Percentiles rank a stretch among this genome's conserved stretches.
These are phyloP conservation scores for Wallacemonas rigidus DNA, from an alignment of 208 protist species.

Conservation along the genomic window DNA sequence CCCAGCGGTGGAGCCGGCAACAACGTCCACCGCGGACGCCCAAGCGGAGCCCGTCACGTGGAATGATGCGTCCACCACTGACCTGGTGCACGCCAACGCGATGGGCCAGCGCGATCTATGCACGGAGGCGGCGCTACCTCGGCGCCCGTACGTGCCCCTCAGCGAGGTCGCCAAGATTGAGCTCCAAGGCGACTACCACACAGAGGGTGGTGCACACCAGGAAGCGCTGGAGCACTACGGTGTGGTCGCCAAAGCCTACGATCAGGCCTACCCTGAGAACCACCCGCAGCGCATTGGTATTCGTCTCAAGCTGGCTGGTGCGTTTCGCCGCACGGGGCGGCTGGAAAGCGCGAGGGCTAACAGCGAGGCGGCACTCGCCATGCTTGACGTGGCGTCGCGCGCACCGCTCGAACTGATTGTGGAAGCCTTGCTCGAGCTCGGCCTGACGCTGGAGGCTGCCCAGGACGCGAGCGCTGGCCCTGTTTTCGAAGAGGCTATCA, in stretches of 20 bases:
- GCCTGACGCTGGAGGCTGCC: slow-evolving; percentile 67
- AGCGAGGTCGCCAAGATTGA: slow-evolving; percentile 85
- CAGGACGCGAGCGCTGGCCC: slow-evolving; percentile 41
- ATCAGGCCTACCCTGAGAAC: slow-evolving; percentile 77
- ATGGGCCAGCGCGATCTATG: neutral
- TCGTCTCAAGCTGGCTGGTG: slow-evolving; percentile 72
- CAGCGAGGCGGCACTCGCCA: slow-evolving; percentile 54
- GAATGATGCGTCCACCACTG: slow-evolving; percentile 58
- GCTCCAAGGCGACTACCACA: slow-evolving; percentile 85
- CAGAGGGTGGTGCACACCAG: slow-evolving; percentile 80
- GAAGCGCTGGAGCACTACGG: slow-evolving; percentile 90
- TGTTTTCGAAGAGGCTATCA: slow-evolving; percentile 77
- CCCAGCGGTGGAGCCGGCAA: neutral
- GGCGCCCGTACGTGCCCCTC: slow-evolving; percentile 76
- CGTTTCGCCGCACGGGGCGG: slow-evolving; percentile 80
- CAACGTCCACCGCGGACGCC: neutral
- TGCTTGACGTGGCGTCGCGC: slow-evolving; percentile 54
- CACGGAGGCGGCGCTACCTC: slow-evolving; percentile 1
- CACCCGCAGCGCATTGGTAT: slow-evolving; percentile 76
- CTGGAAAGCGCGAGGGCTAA: slow-evolving; percentile 66
- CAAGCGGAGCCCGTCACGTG: slow-evolving; percentile 50
- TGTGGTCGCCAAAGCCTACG: slow-evolving; percentile 85
- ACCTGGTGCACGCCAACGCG: slow-evolving; percentile 58
- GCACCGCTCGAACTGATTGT: slow-evolving; percentile 83
- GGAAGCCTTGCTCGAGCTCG: slow-evolving; percentile 81